Evolutionary conservation across 257 asterid genomes (phyloP).

Genomic region (Galeopsis tetrahit): DNA sequence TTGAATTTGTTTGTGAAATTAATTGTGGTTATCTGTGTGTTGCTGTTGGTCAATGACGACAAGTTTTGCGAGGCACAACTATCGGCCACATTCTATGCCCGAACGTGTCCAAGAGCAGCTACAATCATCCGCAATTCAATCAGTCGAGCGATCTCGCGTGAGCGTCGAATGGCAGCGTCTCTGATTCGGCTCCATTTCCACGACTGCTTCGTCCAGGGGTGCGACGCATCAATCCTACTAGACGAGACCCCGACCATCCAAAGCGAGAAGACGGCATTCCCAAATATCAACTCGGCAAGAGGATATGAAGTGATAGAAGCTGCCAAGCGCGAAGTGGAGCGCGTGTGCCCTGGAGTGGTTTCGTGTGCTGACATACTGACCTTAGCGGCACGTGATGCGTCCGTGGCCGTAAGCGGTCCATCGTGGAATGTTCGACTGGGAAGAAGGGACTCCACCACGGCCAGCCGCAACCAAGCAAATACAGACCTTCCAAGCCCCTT

Average conservation of each 20-base stretch:
- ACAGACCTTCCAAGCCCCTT: conserved; percentile 45
- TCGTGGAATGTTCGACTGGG: conserved; percentile 51
- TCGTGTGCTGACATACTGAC: conserved; percentile 61
- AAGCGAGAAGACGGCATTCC: conserved; percentile 47
- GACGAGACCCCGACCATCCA: conserved; percentile 43
- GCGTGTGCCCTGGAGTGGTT: conserved; percentile 50
- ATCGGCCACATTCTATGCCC: conserved; percentile 40
- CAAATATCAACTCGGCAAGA: conserved; percentile 39
- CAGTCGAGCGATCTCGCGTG: conserved; percentile 36
- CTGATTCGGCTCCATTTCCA: conserved; percentile 60
- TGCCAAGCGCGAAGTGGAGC: conserved; percentile 48
- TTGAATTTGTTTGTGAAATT: background rate
- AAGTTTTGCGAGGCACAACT: conserved; percentile 44
- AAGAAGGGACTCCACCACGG: conserved; percentile 58
- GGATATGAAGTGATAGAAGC: conserved; percentile 52
- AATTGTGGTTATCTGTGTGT: background rate
- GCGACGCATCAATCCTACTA: conserved; percentile 50
- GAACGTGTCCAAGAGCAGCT: conserved; percentile 43
- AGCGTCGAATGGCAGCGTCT: conserved; percentile 56
- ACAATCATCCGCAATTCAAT: conserved; percentile 39
- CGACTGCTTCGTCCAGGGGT: conserved; percentile 59
- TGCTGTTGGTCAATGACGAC: conserved; percentile 18
- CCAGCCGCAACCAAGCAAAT: conserved; percentile 39
- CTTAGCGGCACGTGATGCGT: conserved; percentile 53
- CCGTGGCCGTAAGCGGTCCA: conserved; percentile 37